A percentile compares a stretch with the other conserved stretches of the same genome.
Evolutionary conservation across 2,329 filamentous ascomycete genomes (phyloP).

Genomic region (Conoideocrella luteorostrata): DNA sequence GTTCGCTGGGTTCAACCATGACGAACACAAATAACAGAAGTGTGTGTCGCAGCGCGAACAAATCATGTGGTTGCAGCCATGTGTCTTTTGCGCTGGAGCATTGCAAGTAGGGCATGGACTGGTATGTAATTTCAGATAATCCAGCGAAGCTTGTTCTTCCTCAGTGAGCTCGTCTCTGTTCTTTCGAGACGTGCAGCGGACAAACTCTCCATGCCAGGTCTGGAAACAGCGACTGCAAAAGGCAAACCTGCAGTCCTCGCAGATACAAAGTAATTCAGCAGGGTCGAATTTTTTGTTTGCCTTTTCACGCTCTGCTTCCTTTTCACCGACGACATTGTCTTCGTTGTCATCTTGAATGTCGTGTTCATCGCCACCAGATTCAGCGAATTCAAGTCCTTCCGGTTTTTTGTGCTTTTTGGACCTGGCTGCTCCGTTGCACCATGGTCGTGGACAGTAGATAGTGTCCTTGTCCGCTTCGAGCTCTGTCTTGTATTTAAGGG

Average conservation of each 20-base stretch:
- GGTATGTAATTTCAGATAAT: constrained; percentile 76
- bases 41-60: constrained; percentile 86
- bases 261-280: constrained; percentile 70
- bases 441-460: constrained; percentile 83
- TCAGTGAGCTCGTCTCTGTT: constrained; percentile 65
- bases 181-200: constrained; percentile 60
- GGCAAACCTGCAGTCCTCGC: constrained; percentile 81
- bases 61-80: constrained; percentile 96
- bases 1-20: constrained; percentile 75
- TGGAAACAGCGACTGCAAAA: constrained; percentile 68
- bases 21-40: constrained; percentile 90
- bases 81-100: constrained; percentile 79
- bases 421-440: constrained; percentile 85
- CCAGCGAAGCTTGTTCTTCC: constrained; percentile 79
- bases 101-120: constrained; percentile 85
- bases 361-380: constrained; percentile 34
- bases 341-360: constrained; percentile 19
- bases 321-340: neutral
- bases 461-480: constrained; percentile 89
- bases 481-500: constrained; percentile 85
- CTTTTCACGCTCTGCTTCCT: neutral
- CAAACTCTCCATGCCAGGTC: constrained; percentile 90
- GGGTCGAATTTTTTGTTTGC: constrained; percentile 28
- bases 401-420: constrained; percentile 69
- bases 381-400: constrained; percentile 54